Evolutionary conservation across 345 rosid genomes (phyloP), one percentile per base, ranked within the genome.

Genomic region (Moricandia moricandioides): DNA sequence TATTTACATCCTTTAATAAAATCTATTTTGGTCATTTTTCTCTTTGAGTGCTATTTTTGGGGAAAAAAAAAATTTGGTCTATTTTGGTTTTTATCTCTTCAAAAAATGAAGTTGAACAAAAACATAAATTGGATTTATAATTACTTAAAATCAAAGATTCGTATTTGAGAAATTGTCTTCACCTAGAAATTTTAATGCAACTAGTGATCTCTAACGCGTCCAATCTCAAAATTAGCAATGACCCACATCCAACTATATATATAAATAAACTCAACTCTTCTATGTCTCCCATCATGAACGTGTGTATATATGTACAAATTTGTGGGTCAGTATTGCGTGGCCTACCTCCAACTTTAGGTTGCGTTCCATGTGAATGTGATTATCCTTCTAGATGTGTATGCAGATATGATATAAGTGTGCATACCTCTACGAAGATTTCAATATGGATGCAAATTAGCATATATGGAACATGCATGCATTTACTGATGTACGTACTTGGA

Each of bases 171-270:
- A 40, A 70, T 43, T 43, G 40, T 57, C 71, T 59, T 64, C 8
- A 71, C 62, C 35, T n/a, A 56, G 13, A 70, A 69, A 76, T 68
- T 56, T 37, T 62, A 52, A 70, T 47, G 56, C 40, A 77, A 58
- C 56, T 65, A 65, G 67, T 70, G 76, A 75, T 67, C 67, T 70
- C 17, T 21, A 77, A 77, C 56, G 71, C 61, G 51, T 45, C 31
- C 55, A 77, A 71, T 24, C 16, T 65, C 37, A 71, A 45, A 65
- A 65, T 27, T 12, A 65, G 62, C 33, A 12, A 71, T 71, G 80
- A 34, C 80, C 80, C 71, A 77, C 80, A 16, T 65, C 71, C 76
- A 77, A 65, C 67, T 77, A 70, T 56, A 62, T 64, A 24, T 24
- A 29, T 6, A 65, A 24, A 45, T 58, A 65, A 70, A 77, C 65